These are phyloP conservation scores for Penicillium nordicum DNA, from an alignment of 2,329 filamentous ascomycete genomes.

Conservation along the genomic window DNA sequence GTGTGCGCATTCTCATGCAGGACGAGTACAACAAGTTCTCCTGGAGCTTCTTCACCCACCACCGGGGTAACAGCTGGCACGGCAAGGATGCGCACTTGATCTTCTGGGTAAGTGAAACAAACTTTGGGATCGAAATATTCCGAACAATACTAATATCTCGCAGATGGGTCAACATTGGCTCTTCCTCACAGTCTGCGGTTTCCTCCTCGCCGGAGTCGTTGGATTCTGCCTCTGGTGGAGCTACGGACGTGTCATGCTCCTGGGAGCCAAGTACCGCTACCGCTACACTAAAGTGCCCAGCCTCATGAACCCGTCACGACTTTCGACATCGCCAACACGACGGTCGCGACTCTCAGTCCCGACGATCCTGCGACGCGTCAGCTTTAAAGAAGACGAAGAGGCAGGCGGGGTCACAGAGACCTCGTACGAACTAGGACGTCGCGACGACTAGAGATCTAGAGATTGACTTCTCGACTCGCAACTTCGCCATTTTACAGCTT, in stretches of 20 bases:
- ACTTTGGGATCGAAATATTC: background rate
- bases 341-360: slow-evolving; percentile 35
- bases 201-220: slow-evolving; percentile 47
- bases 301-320: slow-evolving; percentile 25
- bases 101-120: slow-evolving; percentile 53
- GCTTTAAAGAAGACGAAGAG: slow-evolving; percentile 44
- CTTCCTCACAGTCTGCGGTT: slow-evolving; percentile 52
- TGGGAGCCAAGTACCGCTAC: slow-evolving; percentile 41
- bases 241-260: slow-evolving; percentile 47
- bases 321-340: slow-evolving; percentile 34
- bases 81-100: slow-evolving; percentile 61
- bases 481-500: slow-evolving; percentile 6
- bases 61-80: slow-evolving; percentile 65
- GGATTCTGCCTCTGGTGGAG: slow-evolving; percentile 50
- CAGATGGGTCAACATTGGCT: slow-evolving; percentile 57
- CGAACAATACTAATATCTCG: background rate
- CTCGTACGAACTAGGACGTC: slow-evolving; percentile 39
- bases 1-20: slow-evolving; percentile 65
- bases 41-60: slow-evolving; percentile 70
- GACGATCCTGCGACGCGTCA: slow-evolving; percentile 37
- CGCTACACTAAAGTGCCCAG: slow-evolving; percentile 35
- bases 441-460: slow-evolving; percentile 28
- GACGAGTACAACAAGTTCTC: slow-evolving; percentile 65
- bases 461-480: background rate
- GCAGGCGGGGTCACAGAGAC: slow-evolving; percentile 30